Evolutionary conservation across 108 stramenopile species (phyloP).

Genomic region (Cyclotella baltica): DNA sequence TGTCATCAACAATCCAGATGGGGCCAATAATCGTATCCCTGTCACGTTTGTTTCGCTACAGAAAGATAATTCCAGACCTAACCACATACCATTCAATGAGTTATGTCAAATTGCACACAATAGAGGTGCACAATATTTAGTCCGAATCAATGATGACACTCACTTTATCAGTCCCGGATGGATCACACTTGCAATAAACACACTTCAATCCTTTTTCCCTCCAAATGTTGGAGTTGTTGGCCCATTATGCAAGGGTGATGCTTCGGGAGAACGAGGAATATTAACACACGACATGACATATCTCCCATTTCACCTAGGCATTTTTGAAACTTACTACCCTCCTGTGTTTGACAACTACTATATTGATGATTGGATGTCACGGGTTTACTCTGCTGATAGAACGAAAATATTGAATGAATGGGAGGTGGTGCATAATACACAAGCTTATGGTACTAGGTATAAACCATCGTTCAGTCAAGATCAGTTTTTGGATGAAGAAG

Average conservation of each 20-base stretch:
- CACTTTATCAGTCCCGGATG: slow-evolving; percentile 46
- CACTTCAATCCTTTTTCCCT: slow-evolving; percentile 34
- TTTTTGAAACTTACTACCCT: slow-evolving; percentile 70
- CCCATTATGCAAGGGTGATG: slow-evolving; percentile 38
- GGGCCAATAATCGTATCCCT: slow-evolving; percentile 22
- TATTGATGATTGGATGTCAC: slow-evolving; percentile 71
- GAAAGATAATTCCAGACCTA: slow-evolving; percentile 19
- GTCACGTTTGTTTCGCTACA: slow-evolving; percentile 40
- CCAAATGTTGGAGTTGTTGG: slow-evolving; percentile 69
- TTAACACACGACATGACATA: slow-evolving; percentile 69
- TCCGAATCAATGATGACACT: slow-evolving; percentile 69
- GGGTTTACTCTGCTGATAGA: slow-evolving; percentile 59
- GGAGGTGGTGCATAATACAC: slow-evolving; percentile 67
- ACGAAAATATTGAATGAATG: slow-evolving; percentile 56
- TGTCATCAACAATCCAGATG: neutral
- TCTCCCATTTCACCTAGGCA: slow-evolving; percentile 55
- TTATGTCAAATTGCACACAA: slow-evolving; percentile 52
- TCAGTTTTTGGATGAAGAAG: slow-evolving; percentile 7
- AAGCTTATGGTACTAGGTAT: slow-evolving; percentile 67
- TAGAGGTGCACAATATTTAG: slow-evolving; percentile 57
- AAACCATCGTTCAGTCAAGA: slow-evolving; percentile 8
- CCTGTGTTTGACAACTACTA: slow-evolving; percentile 63
- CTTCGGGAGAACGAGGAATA: slow-evolving; percentile 43
- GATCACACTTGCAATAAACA: slow-evolving; percentile 41
- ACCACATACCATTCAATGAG: slow-evolving; percentile 59